Base-by-base conservation (phyloP, 2,329 filamentous ascomycete species). In the Cephalotrichum gorgonifer region DNA sequence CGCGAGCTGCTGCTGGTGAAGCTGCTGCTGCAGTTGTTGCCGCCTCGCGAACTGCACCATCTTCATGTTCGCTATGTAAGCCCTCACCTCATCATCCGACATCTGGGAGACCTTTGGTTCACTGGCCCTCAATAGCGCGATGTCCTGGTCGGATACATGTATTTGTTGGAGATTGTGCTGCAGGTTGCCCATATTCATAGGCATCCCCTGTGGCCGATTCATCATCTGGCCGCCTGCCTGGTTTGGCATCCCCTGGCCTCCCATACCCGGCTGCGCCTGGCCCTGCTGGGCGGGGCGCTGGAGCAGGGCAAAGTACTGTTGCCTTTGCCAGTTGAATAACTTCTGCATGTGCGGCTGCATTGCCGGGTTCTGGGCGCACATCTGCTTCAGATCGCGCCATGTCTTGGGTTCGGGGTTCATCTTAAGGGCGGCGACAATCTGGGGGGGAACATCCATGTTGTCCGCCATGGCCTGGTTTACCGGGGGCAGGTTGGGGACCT, bases 321-420 rank as follows among this genome's bases (percentile, higher is more conserved):
- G 57, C 17, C 64, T 56, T 50, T 74, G 71, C 6, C 67, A 47
- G 2, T 50, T 52, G 3, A 52, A 52, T 12, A 74, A 59, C 47
- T 49, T 54, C 22, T 64, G 63, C 8, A 63, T 47, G 2, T 59
- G 51, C 5, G 60, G 59, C 1, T 64, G 53, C 1, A 69, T 51
- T 45, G 54, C 58, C 48, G 62, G 65, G 44, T 67, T 69, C 46
- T 65, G 63, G 9, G 52, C 53, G 4, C 72, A 54, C 67, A 69
- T 74, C 2, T 55, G 50, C 55, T 70, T 72, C 11, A 76, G 58
- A 3, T 74, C 70, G 15, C 62, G 61, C 73, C 73, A 76, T 53
- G 71, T 76, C 58, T 72, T 73, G 5, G 73, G 55, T 0, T 74
- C 69, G 0, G 61, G 56, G 2, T 71, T 69, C 3, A 73, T 50